Percentiles rank a stretch among this genome's conserved stretches.
Evolutionary conservation across 768 basidiomycete species (phyloP).

Genomic region (Mrakia gelida): DNA sequence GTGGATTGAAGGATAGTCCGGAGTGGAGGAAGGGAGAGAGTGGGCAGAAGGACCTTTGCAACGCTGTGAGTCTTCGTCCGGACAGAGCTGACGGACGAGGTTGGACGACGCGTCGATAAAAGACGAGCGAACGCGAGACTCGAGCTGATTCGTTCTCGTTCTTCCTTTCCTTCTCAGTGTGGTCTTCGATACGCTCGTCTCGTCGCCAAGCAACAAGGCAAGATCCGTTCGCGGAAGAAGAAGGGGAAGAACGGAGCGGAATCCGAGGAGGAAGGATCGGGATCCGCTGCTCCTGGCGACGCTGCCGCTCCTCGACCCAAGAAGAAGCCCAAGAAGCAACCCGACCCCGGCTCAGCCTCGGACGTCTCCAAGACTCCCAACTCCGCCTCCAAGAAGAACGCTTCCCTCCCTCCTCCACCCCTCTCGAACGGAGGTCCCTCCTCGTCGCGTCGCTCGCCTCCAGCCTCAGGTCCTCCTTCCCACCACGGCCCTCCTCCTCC

Average conservation of each 20-base stretch:
- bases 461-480: not conserved
- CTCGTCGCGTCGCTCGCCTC: not conserved
- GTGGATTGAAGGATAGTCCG: constrained; percentile 73
- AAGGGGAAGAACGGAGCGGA: constrained; percentile 16
- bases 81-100: too few relatives aligned
- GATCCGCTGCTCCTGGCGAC: not conserved
- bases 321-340: constrained; percentile 10
- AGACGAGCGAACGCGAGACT: too few relatives aligned
- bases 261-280: not conserved
- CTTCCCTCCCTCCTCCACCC: not conserved
- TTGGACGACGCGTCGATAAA: not conserved
- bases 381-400: not conserved
- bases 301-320: not conserved
- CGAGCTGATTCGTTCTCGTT: not conserved
- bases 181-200: constrained; percentile 81
- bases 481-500: not conserved
- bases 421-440: constrained; percentile 3
- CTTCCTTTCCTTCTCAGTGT: constrained; percentile 46
- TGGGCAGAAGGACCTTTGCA: constrained; percentile 86
- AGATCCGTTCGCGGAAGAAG: constrained; percentile 33
- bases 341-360: not conserved
- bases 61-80: constrained; percentile 61
- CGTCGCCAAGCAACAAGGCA: constrained; percentile 79
- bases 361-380: not conserved
- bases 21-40: constrained; percentile 90